Conservation (phyloP, 1,139 yeast species). For the Geotrichum europaeum region DNA sequence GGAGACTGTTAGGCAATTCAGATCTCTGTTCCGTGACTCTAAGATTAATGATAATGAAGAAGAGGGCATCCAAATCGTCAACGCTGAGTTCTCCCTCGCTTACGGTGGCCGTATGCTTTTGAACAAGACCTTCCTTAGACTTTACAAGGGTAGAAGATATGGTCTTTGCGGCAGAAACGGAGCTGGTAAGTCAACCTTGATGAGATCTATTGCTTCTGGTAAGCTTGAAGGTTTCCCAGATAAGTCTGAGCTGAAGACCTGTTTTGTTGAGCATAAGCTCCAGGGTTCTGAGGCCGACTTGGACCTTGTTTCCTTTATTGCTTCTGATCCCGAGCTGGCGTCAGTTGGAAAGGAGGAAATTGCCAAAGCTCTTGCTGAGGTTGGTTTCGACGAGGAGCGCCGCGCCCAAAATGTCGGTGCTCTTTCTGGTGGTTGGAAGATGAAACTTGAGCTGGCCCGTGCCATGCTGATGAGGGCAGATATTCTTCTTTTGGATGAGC, state of each 20-base stretch:
- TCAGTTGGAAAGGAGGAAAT: constrained; percentile 62
- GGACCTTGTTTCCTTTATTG: constrained; percentile 83
- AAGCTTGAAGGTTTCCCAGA: constrained; percentile 98
- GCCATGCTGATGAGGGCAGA: constrained; percentile 98
- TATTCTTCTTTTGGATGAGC: constrained; percentile 90
- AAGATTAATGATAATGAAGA: constrained; percentile 55
- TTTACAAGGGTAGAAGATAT: constrained; percentile 91
- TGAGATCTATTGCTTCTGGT: constrained; percentile 96
- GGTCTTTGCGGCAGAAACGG: constrained; percentile 99
- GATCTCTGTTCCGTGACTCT: constrained; percentile 54
- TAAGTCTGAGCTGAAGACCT: constrained; percentile 77
- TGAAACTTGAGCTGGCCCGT: constrained; percentile 96
- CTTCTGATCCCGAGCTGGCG: constrained; percentile 77
- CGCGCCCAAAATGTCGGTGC: constrained; percentile 88
- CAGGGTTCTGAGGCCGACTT: constrained; percentile 94
- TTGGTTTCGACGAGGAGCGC: constrained; percentile 90
- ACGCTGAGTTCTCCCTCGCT: constrained; percentile 91
- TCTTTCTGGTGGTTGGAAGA: constrained; percentile 88
- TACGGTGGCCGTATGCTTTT: constrained; percentile 96
- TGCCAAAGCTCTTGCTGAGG: constrained; percentile 65
- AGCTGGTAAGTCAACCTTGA: constrained; percentile 95
- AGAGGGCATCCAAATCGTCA: constrained; percentile 84
- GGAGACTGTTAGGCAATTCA: constrained; percentile 48
- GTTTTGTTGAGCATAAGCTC: constrained; percentile 94
- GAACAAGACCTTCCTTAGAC: constrained; percentile 81